Percentiles rank a stretch among this genome's conserved stretches.
Conservation (phyloP, 306 rosid species). For the Cicer bijugum region DNA sequence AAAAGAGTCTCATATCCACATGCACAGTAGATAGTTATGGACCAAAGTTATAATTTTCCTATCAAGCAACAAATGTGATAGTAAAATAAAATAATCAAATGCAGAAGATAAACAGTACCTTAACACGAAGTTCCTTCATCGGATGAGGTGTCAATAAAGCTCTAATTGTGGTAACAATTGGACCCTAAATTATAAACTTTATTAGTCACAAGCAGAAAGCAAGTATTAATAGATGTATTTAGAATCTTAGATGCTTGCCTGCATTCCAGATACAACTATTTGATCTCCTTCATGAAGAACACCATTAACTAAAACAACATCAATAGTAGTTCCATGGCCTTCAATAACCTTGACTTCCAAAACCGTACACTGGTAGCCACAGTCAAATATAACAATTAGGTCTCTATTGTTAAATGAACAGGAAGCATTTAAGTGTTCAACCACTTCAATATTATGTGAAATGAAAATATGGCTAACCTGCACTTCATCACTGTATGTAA, state of each 20-base stretch:
- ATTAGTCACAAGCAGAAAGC: slow-evolving; percentile 28
- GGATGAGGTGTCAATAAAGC: slow-evolving; percentile 97
- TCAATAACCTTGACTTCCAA: slow-evolving; percentile 97
- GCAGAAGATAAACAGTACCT: slow-evolving; percentile 55
- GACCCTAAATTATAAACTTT: slow-evolving; percentile 60
- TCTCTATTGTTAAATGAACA: slow-evolving; percentile 41
- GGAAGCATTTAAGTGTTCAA: slow-evolving; percentile 41
- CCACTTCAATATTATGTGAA: slow-evolving; percentile 28
- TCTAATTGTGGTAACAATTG: slow-evolving; percentile 87
- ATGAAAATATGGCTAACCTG: slow-evolving; percentile 65
- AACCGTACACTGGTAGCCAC: slow-evolving; percentile 79
- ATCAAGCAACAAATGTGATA: slow-evolving; percentile 22
- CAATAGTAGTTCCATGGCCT: slow-evolving; percentile 98
- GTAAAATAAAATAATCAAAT: not conserved
- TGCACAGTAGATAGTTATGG: not conserved
- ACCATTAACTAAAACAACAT: slow-evolving; percentile 93
- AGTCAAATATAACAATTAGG: slow-evolving; percentile 47
- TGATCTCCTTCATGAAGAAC: slow-evolving; percentile 99
- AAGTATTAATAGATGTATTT: slow-evolving; percentile 9
- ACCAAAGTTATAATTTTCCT: slow-evolving; percentile 7
- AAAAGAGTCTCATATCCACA: not conserved
- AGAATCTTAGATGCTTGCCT: slow-evolving; percentile 57
- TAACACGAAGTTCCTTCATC: slow-evolving; percentile 95
- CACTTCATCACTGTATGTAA: slow-evolving; percentile 81
- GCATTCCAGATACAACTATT: slow-evolving; percentile 97